Base-by-base conservation (phyloP, 129 eudicot genomes). In the Scalesia atractyloides region DNA sequence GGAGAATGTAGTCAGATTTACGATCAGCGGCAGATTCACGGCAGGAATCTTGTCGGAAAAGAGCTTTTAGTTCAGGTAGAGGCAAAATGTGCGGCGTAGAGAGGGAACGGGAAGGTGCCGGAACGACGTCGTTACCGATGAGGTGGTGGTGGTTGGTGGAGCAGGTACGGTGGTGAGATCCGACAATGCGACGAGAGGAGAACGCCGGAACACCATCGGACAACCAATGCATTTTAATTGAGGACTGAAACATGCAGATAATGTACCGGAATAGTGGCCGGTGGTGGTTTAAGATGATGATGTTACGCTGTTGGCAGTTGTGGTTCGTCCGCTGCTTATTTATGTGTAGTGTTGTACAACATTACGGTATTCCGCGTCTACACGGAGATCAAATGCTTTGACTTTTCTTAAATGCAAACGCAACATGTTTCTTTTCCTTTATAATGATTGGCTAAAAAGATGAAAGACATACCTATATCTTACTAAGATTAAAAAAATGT, bases 171-270 rank as follows among this genome's bases (percentile, higher is more conserved):
- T 30, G 75, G 19, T 49, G 65, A 34, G 66, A 68, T 16, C 75
- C 73, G 9, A 67, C 37, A 18, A 14, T 48, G 5, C 66, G 66
- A 17, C 34, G 34, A 1, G 34, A 30, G 34, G 34, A 30, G 34
- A 30, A 30, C 3, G 3, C 34, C 34, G 34, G 34, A 30, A 30
- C 3, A 30, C 82, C 68, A 68, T 18, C 72, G 5, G 79, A 85
- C 89, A 84, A 79, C 96, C 89, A 86, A 39, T 74, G 86, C 91
- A 86, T 83, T 76, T 63, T 18, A 39, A 56, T 3, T 30, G 34
- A 30, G 34, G 34, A 30, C 34, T 52, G n/a, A 33, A 17, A 17
- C 6, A 68, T 5, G 44, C 9, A 39, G 33, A 26, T 26, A 26
- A 30, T 30, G 5, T 2, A 30, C 34, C 34, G 34, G 5, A 30